Percentiles rank a stretch among this genome's conserved stretches.
Evolutionary conservation across 768 basidiomycete genomes (phyloP).

Genomic region (Rossbeevera mucosa): DNA sequence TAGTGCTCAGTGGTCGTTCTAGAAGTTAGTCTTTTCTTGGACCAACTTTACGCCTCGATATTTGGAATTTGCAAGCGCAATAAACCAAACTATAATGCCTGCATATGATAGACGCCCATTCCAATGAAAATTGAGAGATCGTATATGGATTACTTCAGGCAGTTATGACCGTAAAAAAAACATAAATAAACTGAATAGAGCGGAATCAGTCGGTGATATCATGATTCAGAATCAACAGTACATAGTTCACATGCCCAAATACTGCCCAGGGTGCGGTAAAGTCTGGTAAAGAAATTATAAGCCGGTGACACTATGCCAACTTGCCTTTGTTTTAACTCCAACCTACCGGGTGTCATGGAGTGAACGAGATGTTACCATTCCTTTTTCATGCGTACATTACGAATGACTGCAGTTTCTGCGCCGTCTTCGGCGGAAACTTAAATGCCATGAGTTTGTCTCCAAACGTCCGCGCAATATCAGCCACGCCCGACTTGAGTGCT

Average conservation of each 20-base stretch:
- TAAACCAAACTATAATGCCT: not conserved
- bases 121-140: no score
- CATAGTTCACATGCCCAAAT: no score
- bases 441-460: conserved; percentile 71
- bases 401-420: conserved; percentile 64
- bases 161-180: no score
- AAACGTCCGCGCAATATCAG: conserved; percentile 65
- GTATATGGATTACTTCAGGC: no score
- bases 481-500: conserved; percentile 63
- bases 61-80: not conserved
- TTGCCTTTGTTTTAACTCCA: not conserved
- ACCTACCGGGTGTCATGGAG: no score
- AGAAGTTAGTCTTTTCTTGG: not conserved
- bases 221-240: no score
- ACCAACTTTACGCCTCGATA: not conserved
- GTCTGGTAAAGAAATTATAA: no score
- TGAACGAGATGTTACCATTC: not conserved
- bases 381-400: conserved; percentile 51
- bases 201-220: no score
- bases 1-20: not conserved
- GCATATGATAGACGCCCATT: not conserved
- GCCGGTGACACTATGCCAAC: no score
- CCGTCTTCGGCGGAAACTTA: conserved; percentile 68
- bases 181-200: no score
- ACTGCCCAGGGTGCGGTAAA: no score